Base-by-base conservation (phyloP, 805 yeast species). In the Yarrowia divulgata region DNA sequence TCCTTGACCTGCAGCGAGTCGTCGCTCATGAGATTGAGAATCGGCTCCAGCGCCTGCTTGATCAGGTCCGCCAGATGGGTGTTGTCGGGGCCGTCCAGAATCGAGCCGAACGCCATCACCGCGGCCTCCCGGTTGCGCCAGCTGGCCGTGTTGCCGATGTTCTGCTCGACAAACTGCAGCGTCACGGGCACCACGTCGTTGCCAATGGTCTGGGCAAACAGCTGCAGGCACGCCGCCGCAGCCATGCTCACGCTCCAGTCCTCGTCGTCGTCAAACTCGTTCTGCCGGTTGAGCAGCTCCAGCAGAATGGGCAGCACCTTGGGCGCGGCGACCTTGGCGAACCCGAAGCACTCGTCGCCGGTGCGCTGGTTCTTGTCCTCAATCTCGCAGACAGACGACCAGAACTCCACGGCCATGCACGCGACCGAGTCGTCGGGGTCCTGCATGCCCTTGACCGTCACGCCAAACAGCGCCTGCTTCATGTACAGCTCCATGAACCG, bases 361-460 rank as follows among this genome's bases (percentile, higher is more conserved):
- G n/a, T 45, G 12, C 55, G 70, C 48, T 54, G 72, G 14, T 68
- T 74, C 60, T 87, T 88, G 72, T 85, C 76, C 79, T 95, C 99
- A 77, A 90, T 97, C 81, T 95, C 99, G 82, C 98, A 93, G n/a
- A 95, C 95, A n/a, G 99, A 92, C 70, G 94, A 88, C 99, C 99
- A 95, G 78, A 95, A 94, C 81, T 95, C 99, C 70, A 95, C 95
- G 39, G 99, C 98, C 98, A 94, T 93, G 77, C 98, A 92, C 0
- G 97, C 90, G 39, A 95, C 98, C 74, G 86, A 86, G 75, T 90
- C 97, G 80, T 91, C 90, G 42, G 81, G 76, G 69, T 92, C 88
- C 79, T 89, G 89, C 97, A 95, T 95, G 54, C 98, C 98, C 60
- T 35, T 71, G 54, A 94, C 93, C 5, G 98, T 93, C 70, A 95